Percentiles rank a stretch among this genome's conserved stretches.
phyloP scores from a whole-genome alignment of 768 basidiomycete genomes.

The Gloeostereum incarnatum region DNA sequence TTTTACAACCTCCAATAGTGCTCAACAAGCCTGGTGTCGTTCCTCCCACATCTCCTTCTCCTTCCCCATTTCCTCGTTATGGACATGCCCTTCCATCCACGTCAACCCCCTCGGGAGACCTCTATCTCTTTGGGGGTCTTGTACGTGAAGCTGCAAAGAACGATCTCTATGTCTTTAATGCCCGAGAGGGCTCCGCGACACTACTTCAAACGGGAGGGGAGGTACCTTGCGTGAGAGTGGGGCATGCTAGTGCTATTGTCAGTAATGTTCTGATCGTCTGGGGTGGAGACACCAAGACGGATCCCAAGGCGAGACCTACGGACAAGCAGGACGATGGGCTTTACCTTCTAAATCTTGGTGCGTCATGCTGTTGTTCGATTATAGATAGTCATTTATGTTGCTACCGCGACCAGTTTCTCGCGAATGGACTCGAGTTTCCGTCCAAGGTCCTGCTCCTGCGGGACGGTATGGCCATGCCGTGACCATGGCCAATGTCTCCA shows the following conservation, averaged over 20 bases:
- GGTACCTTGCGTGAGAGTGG: constrained; percentile 84
- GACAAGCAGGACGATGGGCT: constrained; percentile 89
- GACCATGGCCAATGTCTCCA: constrained; percentile 75
- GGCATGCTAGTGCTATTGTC: constrained; percentile 92
- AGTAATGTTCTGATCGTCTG: constrained; percentile 94
- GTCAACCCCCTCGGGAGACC: constrained; percentile 73
- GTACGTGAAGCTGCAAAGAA: constrained; percentile 85
- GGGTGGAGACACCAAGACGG: constrained; percentile 95
- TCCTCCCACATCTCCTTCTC: constrained; percentile 61
- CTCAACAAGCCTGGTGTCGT: constrained; percentile 56
- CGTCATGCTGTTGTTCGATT: constrained; percentile 20
- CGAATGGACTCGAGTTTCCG: constrained; percentile 89
- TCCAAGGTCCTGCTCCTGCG: constrained; percentile 66
- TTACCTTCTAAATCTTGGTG: constrained; percentile 91
- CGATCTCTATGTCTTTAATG: constrained; percentile 88
- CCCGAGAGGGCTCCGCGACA: constrained; percentile 68
- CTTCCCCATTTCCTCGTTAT: constrained; percentile 92
- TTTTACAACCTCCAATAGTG: constrained; percentile 56
- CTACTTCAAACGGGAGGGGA: constrained; percentile 86
- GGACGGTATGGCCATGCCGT: constrained; percentile 97
- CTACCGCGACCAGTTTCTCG: constrained; percentile 52
- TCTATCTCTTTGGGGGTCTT: constrained; percentile 95
- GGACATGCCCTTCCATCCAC: constrained; percentile 85
- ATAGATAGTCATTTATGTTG: constrained; percentile 4
- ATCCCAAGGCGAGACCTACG: constrained; percentile 43